phyloP scores from a whole-genome alignment of 2,329 filamentous ascomycete genomes.

The Fusarium sp. region DNA sequence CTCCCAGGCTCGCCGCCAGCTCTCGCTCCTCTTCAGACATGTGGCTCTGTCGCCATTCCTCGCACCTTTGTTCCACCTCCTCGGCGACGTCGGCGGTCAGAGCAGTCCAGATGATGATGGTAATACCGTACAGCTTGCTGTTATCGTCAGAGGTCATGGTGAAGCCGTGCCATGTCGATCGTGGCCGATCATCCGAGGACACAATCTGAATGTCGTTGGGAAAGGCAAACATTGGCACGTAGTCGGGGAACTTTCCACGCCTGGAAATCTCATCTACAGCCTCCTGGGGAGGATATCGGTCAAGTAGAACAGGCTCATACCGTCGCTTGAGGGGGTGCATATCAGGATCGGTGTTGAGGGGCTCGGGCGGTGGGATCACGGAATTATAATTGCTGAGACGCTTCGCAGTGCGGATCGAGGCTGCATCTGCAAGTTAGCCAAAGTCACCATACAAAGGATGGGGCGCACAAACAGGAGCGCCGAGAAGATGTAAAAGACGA shows the following conservation, averaged over 20 bases:
- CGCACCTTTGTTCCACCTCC: slow-evolving; percentile 84
- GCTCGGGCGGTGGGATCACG: slow-evolving; percentile 93
- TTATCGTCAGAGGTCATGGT: slow-evolving; percentile 96
- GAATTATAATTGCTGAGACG: slow-evolving; percentile 98
- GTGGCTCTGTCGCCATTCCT: slow-evolving; percentile 85
- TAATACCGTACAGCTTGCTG: slow-evolving; percentile 91
- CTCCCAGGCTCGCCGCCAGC: slow-evolving; percentile 89
- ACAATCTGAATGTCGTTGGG: slow-evolving; percentile 98
- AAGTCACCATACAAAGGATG: not conserved
- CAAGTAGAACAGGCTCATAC: slow-evolving; percentile 95
- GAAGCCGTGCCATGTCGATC: slow-evolving; percentile 99
- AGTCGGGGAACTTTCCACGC: slow-evolving; percentile 92
- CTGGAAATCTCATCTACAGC: slow-evolving; percentile 83
- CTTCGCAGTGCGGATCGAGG: slow-evolving; percentile 80
- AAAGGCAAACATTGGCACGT: slow-evolving; percentile 99
- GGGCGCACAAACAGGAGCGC: not conserved
- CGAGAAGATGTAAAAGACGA: slow-evolving; percentile 7
- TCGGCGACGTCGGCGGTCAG: slow-evolving; percentile 85
- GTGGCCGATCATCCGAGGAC: slow-evolving; percentile 90
- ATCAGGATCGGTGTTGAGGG: slow-evolving; percentile 86
- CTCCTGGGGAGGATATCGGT: slow-evolving; percentile 89
- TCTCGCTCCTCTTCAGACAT: slow-evolving; percentile 94
- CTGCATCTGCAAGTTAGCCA: slow-evolving; percentile 53
- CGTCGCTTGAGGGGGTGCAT: slow-evolving; percentile 96
- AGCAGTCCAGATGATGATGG: slow-evolving; percentile 92